Percentiles rank a stretch among this genome's conserved stretches.
phyloP scores from a whole-genome alignment of 2,329 filamentous ascomycete species.

The Hymenoscyphus linearis region DNA sequence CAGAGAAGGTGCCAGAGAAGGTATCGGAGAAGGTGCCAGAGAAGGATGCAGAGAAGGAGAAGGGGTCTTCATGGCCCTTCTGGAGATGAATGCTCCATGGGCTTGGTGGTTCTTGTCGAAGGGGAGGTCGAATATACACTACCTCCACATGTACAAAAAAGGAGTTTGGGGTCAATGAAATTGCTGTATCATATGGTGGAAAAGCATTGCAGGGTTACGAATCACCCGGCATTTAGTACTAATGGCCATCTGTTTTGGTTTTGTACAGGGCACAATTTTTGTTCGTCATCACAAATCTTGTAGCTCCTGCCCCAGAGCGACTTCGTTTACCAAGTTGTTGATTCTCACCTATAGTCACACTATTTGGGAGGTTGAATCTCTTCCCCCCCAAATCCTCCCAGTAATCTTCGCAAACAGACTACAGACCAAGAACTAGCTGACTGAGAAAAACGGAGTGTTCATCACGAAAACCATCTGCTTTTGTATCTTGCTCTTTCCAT shows the following conservation, averaged over 20 bases:
- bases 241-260: not conserved
- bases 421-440: no score
- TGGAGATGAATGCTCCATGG: not conserved
- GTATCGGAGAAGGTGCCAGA: not conserved
- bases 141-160: not conserved
- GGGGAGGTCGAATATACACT: slow-evolving; percentile 10
- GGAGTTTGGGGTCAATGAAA: slow-evolving; percentile 5
- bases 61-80: no score
- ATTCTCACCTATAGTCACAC: no score
- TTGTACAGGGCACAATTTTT: not conserved
- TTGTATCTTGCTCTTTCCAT: no score
- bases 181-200: slow-evolving; percentile 6
- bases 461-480: no score
- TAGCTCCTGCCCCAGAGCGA: not conserved
- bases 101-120: not conserved
- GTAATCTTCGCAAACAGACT: no score
- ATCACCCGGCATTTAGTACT: not conserved
- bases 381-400: no score
- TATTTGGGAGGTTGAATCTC: no score
- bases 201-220: slow-evolving; percentile 5
- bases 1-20: no score
- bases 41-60: not conserved
- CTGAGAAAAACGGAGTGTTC: no score
- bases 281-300: not conserved
- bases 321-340: not conserved